Conservation (phyloP, 768 basidiomycete genomes). For the Mycena maculata region DNA sequence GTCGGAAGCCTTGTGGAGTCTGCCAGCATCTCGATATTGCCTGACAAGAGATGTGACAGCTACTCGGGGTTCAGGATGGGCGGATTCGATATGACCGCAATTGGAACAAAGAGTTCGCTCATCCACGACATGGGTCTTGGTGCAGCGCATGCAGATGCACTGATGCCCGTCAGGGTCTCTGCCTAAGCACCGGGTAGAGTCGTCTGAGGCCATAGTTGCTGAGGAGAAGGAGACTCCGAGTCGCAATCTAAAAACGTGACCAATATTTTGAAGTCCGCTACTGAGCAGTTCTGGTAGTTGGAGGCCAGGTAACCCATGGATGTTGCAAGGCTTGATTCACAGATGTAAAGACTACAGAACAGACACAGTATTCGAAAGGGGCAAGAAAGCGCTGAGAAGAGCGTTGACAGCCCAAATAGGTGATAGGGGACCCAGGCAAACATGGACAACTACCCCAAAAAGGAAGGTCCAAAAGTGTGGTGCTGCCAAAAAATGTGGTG, state of each 20-base stretch:
- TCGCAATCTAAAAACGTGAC: not conserved
- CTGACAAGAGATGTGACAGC: not conserved
- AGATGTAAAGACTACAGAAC: not conserved
- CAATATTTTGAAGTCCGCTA: slow-evolving; percentile 7
- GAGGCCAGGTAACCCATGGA: not conserved
- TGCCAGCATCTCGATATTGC: not conserved
- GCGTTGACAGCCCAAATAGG: no score
- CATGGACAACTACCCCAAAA: no score
- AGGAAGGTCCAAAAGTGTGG: no score
- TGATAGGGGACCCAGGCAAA: no score
- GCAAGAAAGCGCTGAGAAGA: no score
- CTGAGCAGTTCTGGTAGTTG: not conserved
- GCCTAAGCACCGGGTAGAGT: not conserved
- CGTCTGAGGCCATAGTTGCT: not conserved
- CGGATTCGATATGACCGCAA: slow-evolving; percentile 12
- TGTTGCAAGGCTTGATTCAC: not conserved
- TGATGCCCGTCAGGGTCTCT: not conserved
- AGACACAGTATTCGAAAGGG: not conserved
- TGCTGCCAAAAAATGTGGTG: no score
- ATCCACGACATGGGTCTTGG: not conserved
- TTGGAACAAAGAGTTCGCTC: not conserved
- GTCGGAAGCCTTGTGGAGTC: not conserved
- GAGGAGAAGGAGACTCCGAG: not conserved
- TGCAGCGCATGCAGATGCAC: slow-evolving; percentile 9
- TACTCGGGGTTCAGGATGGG: not conserved